phyloP scores from a whole-genome alignment of 2,329 filamentous ascomycete genomes.

The Xylaria arbuscula region DNA sequence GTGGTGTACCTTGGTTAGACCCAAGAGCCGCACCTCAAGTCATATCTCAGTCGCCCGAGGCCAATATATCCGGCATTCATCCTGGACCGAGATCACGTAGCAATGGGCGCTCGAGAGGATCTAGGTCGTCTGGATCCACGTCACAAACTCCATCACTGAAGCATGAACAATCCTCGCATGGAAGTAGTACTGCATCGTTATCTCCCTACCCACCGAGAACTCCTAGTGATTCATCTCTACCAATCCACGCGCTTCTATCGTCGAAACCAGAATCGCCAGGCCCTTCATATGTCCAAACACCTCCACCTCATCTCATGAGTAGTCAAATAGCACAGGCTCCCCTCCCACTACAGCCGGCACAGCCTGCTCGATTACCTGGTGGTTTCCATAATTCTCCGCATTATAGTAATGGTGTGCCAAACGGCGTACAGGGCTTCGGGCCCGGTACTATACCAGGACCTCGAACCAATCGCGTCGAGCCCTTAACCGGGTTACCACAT shows the following conservation, averaged over 20 bases:
- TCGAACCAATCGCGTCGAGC: slow-evolving; percentile 27
- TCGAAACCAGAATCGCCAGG: slow-evolving; percentile 50
- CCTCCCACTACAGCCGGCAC: slow-evolving; percentile 36
- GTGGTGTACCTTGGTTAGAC: slow-evolving; percentile 43
- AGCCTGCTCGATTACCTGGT: slow-evolving; percentile 31
- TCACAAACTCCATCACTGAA: slow-evolving; percentile 56
- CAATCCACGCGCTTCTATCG: slow-evolving; percentile 65
- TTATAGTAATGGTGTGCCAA: slow-evolving; percentile 38
- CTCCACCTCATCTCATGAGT: slow-evolving; percentile 25
- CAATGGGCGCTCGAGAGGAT: slow-evolving; percentile 20
- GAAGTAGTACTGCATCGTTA: slow-evolving; percentile 55
- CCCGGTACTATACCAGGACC: slow-evolving; percentile 31
- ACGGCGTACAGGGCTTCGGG: slow-evolving; percentile 22
- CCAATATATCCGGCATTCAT: slow-evolving; percentile 36
- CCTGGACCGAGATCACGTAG: slow-evolving; percentile 30
- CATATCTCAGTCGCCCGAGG: slow-evolving; percentile 46
- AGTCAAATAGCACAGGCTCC: slow-evolving; percentile 38
- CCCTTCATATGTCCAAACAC: slow-evolving; percentile 38
- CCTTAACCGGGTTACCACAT: slow-evolving; percentile 13
- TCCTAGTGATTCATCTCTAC: slow-evolving; percentile 62
- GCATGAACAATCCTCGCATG: slow-evolving; percentile 52
- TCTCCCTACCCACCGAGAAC: slow-evolving; percentile 57
- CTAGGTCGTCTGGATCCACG: slow-evolving; percentile 45
- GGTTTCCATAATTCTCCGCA: slow-evolving; percentile 30
- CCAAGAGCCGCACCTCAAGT: slow-evolving; percentile 38